phyloP scores from a whole-genome alignment of 805 yeast genomes.

The Saccharomycopsis fermentans region DNA sequence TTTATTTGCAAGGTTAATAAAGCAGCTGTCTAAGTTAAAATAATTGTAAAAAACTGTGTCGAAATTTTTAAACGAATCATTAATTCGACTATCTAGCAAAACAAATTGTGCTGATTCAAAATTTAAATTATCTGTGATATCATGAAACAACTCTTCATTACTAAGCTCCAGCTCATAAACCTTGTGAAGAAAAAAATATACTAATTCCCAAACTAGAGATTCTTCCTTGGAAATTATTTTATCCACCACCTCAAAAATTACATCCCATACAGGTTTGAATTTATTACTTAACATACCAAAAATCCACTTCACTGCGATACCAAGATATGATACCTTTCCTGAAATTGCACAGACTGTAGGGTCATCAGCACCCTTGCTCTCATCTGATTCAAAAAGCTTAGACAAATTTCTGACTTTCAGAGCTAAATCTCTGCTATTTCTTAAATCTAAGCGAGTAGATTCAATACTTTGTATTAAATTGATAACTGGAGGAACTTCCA shows the following conservation, averaged over 20 bases:
- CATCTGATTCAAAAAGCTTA: constrained; percentile 27
- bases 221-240: constrained; percentile 33
- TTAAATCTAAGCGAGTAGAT: constrained; percentile 58
- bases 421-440: constrained; percentile 64
- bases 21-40: constrained; percentile 26
- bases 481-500: constrained; percentile 32
- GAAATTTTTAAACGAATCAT: constrained; percentile 29
- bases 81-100: constrained; percentile 31
- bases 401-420: constrained; percentile 56
- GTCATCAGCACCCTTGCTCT: constrained; percentile 1
- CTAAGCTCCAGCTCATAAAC: constrained; percentile 19
- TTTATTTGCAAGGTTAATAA: constrained; percentile 29
- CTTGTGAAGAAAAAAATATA: constrained; percentile 31
- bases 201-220: constrained; percentile 40
- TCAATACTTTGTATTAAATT: constrained; percentile 52
- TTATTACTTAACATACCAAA: constrained; percentile 66
- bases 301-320: constrained; percentile 37
- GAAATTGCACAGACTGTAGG: constrained; percentile 17
- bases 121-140: constrained; percentile 7
- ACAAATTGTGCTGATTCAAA: not conserved
- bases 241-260: constrained; percentile 53
- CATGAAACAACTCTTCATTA: not conserved
- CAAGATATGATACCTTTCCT: not conserved
- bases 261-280: constrained; percentile 83
- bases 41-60: constrained; percentile 27